A percentile compares a stretch with the other conserved stretches of the same genome.
Evolutionary conservation across 2,329 filamentous ascomycete genomes (phyloP).

Genomic region (Leptographium procerum): DNA sequence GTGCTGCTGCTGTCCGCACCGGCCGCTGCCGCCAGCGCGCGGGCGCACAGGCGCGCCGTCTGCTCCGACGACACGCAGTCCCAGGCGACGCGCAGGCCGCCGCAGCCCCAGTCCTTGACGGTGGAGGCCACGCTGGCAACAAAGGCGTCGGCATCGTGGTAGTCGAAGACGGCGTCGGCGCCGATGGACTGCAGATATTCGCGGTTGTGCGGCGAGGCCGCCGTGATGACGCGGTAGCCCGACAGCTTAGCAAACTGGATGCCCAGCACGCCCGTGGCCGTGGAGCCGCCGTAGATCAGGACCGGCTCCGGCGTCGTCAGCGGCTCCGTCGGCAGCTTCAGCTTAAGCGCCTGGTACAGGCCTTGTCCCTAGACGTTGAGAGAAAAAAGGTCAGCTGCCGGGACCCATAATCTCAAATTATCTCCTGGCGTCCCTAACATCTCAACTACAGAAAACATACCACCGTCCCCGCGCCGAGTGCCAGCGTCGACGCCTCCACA

Average conservation of each 20-base stretch:
- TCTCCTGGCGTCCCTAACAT: too few species aligned
- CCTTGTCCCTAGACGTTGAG: constrained; percentile 28
- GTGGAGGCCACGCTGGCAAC: constrained; percentile 12
- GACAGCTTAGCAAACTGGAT: constrained; percentile 33
- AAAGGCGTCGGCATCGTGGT: constrained; percentile 19
- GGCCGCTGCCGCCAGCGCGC: constrained; percentile 5
- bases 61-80: constrained; percentile 23
- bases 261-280: constrained; percentile 41
- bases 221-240: constrained; percentile 27
- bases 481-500: constrained; percentile 33
- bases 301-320: constrained; percentile 21
- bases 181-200: constrained; percentile 29
- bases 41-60: constrained; percentile 20
- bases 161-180: constrained; percentile 35
- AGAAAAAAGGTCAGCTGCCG: neutral
- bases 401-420: too few species aligned
- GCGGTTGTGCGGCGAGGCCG: constrained; percentile 26
- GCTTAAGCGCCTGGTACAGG: constrained; percentile 32
- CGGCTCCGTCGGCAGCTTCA: constrained; percentile 31
- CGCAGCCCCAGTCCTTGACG: constrained; percentile 15
- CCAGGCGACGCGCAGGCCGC: constrained; percentile 20
- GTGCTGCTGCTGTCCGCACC: neutral
- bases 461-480: constrained; percentile 29
- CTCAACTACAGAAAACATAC: constrained; percentile 14
- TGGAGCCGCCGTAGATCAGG: constrained; percentile 38